Percentiles rank a stretch among this genome's conserved stretches.
Conservation (phyloP, 2,329 filamentous ascomycete genomes). For the Stagonosporopsis cucurbitacearum region DNA sequence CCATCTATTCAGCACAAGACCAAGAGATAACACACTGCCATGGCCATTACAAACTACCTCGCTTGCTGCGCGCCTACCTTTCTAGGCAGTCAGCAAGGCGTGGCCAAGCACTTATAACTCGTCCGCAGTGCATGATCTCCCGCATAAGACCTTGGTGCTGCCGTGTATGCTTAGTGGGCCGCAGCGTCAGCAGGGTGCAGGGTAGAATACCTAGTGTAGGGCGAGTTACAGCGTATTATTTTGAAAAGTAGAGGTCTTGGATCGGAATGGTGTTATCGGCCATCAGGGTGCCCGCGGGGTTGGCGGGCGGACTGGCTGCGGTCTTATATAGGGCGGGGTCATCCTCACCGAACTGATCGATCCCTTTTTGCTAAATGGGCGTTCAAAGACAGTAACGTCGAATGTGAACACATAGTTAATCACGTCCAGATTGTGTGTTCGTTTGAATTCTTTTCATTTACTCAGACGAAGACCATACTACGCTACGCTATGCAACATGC, state of each 20-base stretch:
- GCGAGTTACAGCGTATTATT: too few relatives aligned
- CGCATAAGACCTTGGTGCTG: not conserved
- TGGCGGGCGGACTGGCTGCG: not conserved
- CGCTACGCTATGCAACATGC: constrained; percentile 1
- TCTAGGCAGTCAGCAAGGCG: not conserved
- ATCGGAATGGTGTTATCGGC: not conserved
- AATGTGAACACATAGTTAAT: not conserved
- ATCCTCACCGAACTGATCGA: too few relatives aligned
- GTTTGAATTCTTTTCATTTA: not conserved
- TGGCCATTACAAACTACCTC: not conserved
- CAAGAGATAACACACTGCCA: not conserved
- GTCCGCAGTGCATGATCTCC: too few relatives aligned
- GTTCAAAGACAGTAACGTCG: too few relatives aligned
- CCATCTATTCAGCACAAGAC: not conserved
- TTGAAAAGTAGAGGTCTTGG: not conserved
- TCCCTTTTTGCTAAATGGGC: too few relatives aligned
- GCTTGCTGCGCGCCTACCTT: not conserved
- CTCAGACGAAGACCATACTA: not conserved
- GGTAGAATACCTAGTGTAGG: too few relatives aligned
- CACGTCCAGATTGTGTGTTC: not conserved
- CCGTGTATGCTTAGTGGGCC: not conserved
- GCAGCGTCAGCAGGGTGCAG: not conserved
- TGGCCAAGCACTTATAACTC: not conserved
- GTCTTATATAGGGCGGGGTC: not conserved
- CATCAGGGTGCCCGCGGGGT: constrained; percentile 1